Evolutionary conservation across 306 rosid species (phyloP), one percentile per base, ranked within the genome.

Genomic region (Rubus idaeus): DNA sequence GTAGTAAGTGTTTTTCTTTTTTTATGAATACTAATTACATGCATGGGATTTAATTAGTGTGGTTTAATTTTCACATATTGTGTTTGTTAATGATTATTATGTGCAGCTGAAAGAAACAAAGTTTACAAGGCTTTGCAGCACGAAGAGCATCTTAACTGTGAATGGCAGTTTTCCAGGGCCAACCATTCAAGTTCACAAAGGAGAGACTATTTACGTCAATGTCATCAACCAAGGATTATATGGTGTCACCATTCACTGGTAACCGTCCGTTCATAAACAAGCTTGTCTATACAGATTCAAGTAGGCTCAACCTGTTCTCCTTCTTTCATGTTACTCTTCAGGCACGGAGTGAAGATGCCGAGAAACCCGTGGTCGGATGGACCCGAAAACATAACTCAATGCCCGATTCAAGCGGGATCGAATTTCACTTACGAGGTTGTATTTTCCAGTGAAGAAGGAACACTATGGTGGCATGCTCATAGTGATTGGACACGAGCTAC

Each of bases 201-300:
- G 86, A 18, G 77, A 83, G 26, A 69, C 44, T 1, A 65, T 64
- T 0, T 83, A 40, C 17, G 73, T 83, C 17, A 74, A 53, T 9
- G 83, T 78, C 41, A 74, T 62, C 47, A 83, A 83, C n/a, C 45
- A 83, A 4, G 83, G 86, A 40, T 13, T 18, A 1, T 69, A 83
- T 5, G 82, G 82, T 16, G 42, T 83, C 63, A 83, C 83, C 12
- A 11, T 83, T 78, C 86, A 83, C 7, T 83, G 86, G 83, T 82
- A 62, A 18, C 0, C 20, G 3, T 2, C 21, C 37, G 16, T 61
- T 61, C 66, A 20, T 20, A 23, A 57, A 5, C 35, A 21, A 57
- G 14, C 4, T 58, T 58, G 4, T 57, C 2, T 57, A 57, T 21
- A 18, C 8, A 9, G 10, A 37, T 9, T 21, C 63, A 21, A 4